Percentiles rank a stretch among this genome's conserved stretches.
These are phyloP conservation scores for Thecaphora frezii DNA, from an alignment of 1,284 basidiomycete species.

Conservation along the genomic window DNA sequence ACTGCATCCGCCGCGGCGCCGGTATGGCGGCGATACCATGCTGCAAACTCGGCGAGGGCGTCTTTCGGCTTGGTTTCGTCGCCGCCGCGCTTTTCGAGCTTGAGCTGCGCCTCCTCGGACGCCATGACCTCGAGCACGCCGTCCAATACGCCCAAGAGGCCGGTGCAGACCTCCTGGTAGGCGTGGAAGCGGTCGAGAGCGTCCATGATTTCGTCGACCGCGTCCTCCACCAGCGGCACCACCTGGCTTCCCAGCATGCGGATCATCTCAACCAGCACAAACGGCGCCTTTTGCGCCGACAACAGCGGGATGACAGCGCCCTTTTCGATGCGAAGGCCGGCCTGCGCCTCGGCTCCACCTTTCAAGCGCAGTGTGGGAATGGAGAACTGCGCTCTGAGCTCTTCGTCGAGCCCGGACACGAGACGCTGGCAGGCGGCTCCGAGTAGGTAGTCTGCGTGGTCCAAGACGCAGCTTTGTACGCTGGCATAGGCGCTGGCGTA, in stretches of 20 bases:
- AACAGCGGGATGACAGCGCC: constrained; percentile 26
- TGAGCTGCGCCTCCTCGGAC: constrained; percentile 9
- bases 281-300: constrained; percentile 48
- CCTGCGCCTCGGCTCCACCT: neutral
- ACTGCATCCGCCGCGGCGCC: neutral
- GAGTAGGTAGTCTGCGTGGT: constrained; percentile 55
- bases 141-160: constrained; percentile 47
- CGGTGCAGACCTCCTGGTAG: constrained; percentile 38
- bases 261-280: constrained; percentile 56
- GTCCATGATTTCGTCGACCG: constrained; percentile 55
- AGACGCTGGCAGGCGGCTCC: constrained; percentile 49
- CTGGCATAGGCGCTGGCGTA: constrained; percentile 45
- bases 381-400: constrained; percentile 14
- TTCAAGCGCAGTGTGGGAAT: neutral
- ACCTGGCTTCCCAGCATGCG: constrained; percentile 48
- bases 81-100: neutral
- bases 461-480: constrained; percentile 39
- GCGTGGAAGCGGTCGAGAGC: constrained; percentile 54
- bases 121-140: constrained; percentile 42
- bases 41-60: constrained; percentile 8
- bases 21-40: constrained; percentile 1
- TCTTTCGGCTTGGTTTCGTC: constrained; percentile 8
- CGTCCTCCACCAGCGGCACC: constrained; percentile 53
- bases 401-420: constrained; percentile 29
- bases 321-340: neutral